Evolutionary conservation across 1,284 basidiomycete genomes (phyloP).

Genomic region (Boletus albobrunnescens): DNA sequence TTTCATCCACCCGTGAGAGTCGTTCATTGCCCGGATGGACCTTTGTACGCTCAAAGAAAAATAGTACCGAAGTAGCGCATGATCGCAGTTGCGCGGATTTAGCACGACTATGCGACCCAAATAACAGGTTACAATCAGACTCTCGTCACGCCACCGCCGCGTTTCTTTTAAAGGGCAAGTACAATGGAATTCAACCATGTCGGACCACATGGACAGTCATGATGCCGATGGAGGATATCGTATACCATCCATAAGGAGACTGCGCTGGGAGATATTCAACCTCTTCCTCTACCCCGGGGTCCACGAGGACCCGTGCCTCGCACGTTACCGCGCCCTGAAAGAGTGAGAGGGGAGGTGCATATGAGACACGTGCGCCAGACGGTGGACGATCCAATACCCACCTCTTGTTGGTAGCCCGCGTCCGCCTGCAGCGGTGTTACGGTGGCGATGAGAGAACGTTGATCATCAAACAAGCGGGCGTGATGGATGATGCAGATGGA

Average conservation of each 20-base stretch:
- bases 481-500: background rate
- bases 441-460: background rate
- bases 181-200: slow-evolving; percentile 3
- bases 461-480: background rate
- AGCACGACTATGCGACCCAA: background rate
- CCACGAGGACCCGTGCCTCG: slow-evolving; percentile 31
- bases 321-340: slow-evolving; percentile 27
- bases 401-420: slow-evolving; percentile 44
- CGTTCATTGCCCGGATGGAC: background rate
- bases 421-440: slow-evolving; percentile 27
- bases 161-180: background rate
- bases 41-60: background rate
- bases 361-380: background rate
- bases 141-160: background rate
- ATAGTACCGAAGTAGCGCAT: background rate
- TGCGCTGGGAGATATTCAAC: slow-evolving; percentile 14
- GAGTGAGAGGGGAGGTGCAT: background rate
- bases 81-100: background rate
- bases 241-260: background rate
- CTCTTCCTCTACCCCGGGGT: slow-evolving; percentile 33
- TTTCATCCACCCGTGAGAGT: slow-evolving; percentile 3
- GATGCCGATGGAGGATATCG: slow-evolving; percentile 16
- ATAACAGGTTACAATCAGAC: background rate
- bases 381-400: slow-evolving; percentile 8
- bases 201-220: background rate